phyloP scores from a whole-genome alignment of 2,329 filamentous ascomycete species.

The Magnaporthales sp. region DNA sequence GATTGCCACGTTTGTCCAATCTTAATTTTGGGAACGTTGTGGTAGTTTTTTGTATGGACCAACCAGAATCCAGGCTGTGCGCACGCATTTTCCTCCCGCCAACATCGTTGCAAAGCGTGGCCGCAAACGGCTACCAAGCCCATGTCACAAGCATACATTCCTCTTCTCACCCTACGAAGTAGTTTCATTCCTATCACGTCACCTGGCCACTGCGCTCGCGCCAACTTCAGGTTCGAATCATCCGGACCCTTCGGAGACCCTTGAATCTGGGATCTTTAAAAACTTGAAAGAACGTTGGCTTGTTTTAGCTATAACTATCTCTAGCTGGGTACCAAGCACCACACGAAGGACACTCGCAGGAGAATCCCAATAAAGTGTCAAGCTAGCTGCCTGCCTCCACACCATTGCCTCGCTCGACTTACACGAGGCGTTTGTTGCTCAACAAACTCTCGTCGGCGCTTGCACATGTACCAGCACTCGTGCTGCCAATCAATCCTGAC shows the following conservation, averaged over 20 bases:
- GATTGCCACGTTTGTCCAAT: not conserved
- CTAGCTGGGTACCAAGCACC: not conserved
- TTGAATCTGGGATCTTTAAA: not conserved
- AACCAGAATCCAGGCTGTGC: not conserved
- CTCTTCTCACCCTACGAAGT: not conserved
- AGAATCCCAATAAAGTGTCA: not conserved
- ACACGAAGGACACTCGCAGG: not conserved
- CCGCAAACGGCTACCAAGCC: not conserved
- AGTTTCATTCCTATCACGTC: not conserved
- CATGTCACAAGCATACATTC: not conserved
- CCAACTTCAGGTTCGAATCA: not conserved
- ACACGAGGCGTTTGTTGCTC: not conserved
- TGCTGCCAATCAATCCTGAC: not conserved
- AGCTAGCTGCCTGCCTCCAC: not conserved
- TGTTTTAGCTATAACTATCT: not conserved
- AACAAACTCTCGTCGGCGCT: not conserved
- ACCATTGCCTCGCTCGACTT: not conserved
- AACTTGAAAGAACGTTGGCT: not conserved
- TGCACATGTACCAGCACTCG: not conserved
- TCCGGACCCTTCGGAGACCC: not conserved
- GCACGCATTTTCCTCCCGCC: not conserved
- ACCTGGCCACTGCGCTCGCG: not conserved
- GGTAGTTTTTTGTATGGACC: not conserved
- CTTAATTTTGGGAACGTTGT: not conserved
- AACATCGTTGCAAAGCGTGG: not conserved